Base-by-base conservation (phyloP, 768 basidiomycete species). In the Phylloporus sp. region DNA sequence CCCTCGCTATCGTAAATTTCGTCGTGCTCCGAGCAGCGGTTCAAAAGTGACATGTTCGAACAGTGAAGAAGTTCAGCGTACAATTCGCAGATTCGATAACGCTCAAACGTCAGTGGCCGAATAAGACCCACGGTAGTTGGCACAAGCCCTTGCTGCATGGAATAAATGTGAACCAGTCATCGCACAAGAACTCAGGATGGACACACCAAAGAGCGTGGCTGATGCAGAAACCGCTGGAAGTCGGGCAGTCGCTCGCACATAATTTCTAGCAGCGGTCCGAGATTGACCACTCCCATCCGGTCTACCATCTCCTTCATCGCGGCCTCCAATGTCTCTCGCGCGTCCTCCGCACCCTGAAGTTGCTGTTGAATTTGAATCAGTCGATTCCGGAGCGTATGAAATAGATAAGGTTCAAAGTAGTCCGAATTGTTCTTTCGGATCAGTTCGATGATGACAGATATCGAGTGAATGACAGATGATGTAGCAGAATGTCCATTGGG, bases 391-490 rank as follows among this genome's bases (percentile, higher is more conserved):
- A 97, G 73, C 2, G 91, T 93, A 63, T 97, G 95, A 72, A 97
- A 97, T 12, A 97, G 78, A 68, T 94, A 95, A 5, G 95, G 95
- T 71, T 99, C 97, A 64, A 97, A 95, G 65, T 94, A 97, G 68
- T 99, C 95, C 34, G 95, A 95, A 68, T 98, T 97, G 70, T 97
- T 97, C 67, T 97, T 94, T 47, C 95, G 82, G 58, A 97, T 97
- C 35, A 97, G 79, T 66, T 98, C 95, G 57, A 95, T 88, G 54
- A 97, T 76, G 61, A 97, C 84, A 38, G 87, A 85, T 59, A 95
- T 88, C 11, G 91, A 86, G 56, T 93, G 84, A 24, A 88, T 78
- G 47, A 97, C 84, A 7, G 91, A 91, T 11, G 94, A 97, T 1
- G 80, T 78, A 8, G 80, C 70, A 58, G 61, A 84, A 73, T 70